These are phyloP conservation scores for Calendula officinalis DNA, from an alignment of 129 eudicot species.

Conservation along the genomic window DNA sequence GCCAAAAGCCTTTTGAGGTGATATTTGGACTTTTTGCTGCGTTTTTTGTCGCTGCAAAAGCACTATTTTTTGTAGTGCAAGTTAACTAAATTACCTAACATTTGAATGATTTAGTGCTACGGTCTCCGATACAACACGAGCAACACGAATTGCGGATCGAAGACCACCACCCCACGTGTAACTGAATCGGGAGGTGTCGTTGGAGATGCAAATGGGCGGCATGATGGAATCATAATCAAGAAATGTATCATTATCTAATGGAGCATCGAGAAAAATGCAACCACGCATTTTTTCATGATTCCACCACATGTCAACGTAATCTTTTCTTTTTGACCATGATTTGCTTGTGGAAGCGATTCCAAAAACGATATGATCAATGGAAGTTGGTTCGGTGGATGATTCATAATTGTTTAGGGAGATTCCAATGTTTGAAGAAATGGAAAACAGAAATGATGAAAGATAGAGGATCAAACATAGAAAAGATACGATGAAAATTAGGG, in stretches of 20 bases:
- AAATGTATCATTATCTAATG: slow-evolving; percentile 16
- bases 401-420: neutral
- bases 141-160: slow-evolving; percentile 64
- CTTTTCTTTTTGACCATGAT: slow-evolving; percentile 44
- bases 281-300: slow-evolving; percentile 40
- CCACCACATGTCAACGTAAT: slow-evolving; percentile 56
- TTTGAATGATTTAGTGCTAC: slow-evolving; percentile 35
- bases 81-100: slow-evolving; percentile 18
- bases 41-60: too few relatives aligned
- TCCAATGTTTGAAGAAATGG: slow-evolving; percentile 10
- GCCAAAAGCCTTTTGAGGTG: too few relatives aligned
- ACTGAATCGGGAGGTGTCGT: slow-evolving; percentile 40
- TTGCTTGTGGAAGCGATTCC: slow-evolving; percentile 53
- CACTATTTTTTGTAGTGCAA: too few relatives aligned
- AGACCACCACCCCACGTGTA: slow-evolving; percentile 49
- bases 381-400: slow-evolving; percentile 29
- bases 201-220: slow-evolving; percentile 49
- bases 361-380: slow-evolving; percentile 53
- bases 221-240: slow-evolving; percentile 6
- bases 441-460: slow-evolving; percentile 20
- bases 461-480: slow-evolving; percentile 20
- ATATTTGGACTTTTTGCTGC: too few relatives aligned
- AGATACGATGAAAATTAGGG: slow-evolving; percentile 11
- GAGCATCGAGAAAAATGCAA: slow-evolving; percentile 54
- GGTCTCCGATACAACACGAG: slow-evolving; percentile 55